Base-by-base conservation (phyloP, 139 green algal species). In the Coccomyxa sp. region DNA sequence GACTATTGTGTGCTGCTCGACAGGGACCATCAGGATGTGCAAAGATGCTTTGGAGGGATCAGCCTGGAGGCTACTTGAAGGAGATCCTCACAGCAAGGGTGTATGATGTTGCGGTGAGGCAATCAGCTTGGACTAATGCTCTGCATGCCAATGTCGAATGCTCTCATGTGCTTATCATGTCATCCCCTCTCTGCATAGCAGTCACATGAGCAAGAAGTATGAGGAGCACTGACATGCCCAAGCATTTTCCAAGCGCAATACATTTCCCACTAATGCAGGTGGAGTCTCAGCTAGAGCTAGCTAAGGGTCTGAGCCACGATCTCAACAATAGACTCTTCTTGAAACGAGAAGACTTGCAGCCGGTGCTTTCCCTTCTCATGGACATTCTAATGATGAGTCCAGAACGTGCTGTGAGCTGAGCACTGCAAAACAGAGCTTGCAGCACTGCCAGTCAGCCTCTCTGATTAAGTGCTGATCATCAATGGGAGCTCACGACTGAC, bases 291-390 rank as follows among this genome's bases (percentile, higher is more conserved):
- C 82, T 98, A 58, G 89, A 98, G 70, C 38, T 85, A 44, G 94
- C 95, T 0, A 68, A 80, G n/a, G 85, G 90, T 74, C 88, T 99
- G 54, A 94, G 86, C 78, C 89, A 93, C 36, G 71, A 82, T 6
- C 73, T 94, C 37, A 89, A 86, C 55, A 97, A 87, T 75, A 89
- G 58, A 7, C 74, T 97, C 18, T 82, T 97, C 64, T 85, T 99
- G 24, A 99, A 99, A 88, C 81, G 96, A 29, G 96, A 99, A 81
- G 96, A 99, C 86, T 39, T 97, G 85, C 95, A 99, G 85, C 91
- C 91, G 8, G 94, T 55, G 7, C 3, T 50, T 41, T 75, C 12
- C 16, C 27, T 55, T 10, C 37, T 33, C 3, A 29, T 1, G 29
- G 33, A 75, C 24, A 6, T 8, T 24, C 68, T 38, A 31, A 27